phyloP scores from a whole-genome alignment of 305 asterid species.

The Fraxinus baroniana region DNA sequence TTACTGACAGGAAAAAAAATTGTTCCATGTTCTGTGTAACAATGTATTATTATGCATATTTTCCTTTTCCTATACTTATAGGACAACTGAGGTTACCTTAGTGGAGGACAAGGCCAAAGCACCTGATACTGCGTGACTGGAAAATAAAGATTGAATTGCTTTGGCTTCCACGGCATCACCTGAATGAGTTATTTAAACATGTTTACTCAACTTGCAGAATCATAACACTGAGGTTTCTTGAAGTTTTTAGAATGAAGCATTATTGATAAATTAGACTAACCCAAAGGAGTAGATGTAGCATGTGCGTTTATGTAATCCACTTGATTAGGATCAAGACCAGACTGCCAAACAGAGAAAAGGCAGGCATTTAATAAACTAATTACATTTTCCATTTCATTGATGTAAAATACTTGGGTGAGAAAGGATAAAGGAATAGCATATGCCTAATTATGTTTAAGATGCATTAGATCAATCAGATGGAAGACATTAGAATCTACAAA shows the following conservation, averaged over 20 bases:
- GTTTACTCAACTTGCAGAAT: constrained; percentile 15
- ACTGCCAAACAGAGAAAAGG: constrained; percentile 51
- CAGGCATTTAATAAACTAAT: constrained; percentile 1
- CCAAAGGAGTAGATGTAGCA: constrained; percentile 96
- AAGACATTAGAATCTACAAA: background rate
- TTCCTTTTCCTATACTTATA: background rate
- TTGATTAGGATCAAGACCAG: constrained; percentile 71
- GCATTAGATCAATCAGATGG: background rate
- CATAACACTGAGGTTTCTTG: background rate
- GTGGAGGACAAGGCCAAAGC: constrained; percentile 83
- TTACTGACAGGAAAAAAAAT: background rate
- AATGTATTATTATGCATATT: background rate
- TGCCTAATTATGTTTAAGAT: background rate
- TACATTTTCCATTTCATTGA: background rate
- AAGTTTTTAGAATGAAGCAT: constrained; percentile 9
- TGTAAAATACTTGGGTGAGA: background rate
- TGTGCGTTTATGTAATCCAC: constrained; percentile 96
- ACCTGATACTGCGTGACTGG: constrained; percentile 67
- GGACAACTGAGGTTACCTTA: constrained; percentile 49
- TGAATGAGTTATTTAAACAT: constrained; percentile 32
- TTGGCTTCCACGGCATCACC: constrained; percentile 91
- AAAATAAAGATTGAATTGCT: constrained; percentile 69
- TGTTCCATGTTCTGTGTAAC: background rate
- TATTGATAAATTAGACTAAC: constrained; percentile 39
- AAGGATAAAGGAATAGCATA: background rate